Evolutionary conservation across 257 asterid genomes (phyloP).

Genomic region (Echites panduratus): DNA sequence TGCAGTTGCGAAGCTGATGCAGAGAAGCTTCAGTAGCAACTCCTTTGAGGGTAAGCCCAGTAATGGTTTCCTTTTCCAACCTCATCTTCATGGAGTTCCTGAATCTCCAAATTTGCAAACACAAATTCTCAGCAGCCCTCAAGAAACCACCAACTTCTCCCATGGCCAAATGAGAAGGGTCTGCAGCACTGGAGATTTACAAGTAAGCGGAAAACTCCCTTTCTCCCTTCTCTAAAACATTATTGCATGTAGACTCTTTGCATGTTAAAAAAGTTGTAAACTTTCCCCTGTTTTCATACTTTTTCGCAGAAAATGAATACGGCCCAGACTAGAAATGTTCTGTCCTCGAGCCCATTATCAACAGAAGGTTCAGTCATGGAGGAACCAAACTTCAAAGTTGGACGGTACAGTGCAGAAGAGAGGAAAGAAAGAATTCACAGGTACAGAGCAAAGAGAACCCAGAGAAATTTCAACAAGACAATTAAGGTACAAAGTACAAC

Average conservation of each 20-base stretch:
- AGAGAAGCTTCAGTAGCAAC: conserved; percentile 70
- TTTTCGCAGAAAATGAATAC: conserved; percentile 37
- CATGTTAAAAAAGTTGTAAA: background rate
- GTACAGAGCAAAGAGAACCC: conserved; percentile 75
- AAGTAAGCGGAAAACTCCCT: conserved; percentile 26
- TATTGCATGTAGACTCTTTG: background rate
- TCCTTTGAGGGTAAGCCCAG: conserved; percentile 37
- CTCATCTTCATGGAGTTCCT: conserved; percentile 34
- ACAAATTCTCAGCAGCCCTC: conserved; percentile 31
- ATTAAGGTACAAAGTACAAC: conserved; percentile 80
- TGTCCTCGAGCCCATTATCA: conserved; percentile 59
- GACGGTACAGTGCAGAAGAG: conserved; percentile 63
- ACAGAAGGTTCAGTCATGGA: conserved; percentile 47
- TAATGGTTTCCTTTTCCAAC: conserved; percentile 26
- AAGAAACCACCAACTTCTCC: conserved; percentile 35
- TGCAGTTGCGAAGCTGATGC: conserved; percentile 54
- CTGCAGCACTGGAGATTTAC: conserved; percentile 87
- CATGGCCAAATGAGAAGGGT: conserved; percentile 68
- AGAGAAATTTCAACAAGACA: conserved; percentile 81
- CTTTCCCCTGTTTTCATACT: background rate
- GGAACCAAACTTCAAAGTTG: conserved; percentile 62
- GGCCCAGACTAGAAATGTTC: conserved; percentile 26
- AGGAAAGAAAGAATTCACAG: conserved; percentile 71
- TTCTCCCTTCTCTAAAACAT: background rate
- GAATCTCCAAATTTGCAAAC: conserved; percentile 37